A percentile compares a stretch with the other conserved stretches of the same genome.
These are phyloP conservation scores for Dryas drummondii DNA, from an alignment of 306 rosid genomes.

Conservation along the genomic window DNA sequence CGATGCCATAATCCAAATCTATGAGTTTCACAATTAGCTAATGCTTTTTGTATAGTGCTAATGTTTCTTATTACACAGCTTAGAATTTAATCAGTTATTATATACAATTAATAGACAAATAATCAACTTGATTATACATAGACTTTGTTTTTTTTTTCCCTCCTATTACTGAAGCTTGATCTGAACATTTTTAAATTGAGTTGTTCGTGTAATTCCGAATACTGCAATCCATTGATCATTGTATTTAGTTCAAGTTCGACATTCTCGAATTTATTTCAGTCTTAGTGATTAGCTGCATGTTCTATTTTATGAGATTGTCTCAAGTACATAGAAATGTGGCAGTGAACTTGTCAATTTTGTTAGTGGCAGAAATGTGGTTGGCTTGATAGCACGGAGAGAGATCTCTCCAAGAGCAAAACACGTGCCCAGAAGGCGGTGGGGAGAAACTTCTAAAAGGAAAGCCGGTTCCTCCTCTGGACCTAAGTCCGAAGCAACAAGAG, in stretches of 20 bases:
- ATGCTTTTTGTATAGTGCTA: neutral
- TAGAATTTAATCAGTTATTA: neutral
- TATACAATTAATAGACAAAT: neutral
- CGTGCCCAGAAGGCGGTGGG: conserved; percentile 34
- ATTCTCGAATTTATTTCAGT: too few relatives aligned
- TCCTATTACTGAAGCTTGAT: neutral
- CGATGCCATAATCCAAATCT: neutral
- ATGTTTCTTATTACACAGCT: neutral
- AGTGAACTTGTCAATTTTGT: neutral
- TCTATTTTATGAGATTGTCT: neutral
- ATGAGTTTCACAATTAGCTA: neutral
- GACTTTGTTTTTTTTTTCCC: neutral
- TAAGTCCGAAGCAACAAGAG: conserved; percentile 32
- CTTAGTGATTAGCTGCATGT: neutral
- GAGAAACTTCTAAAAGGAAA: conserved; percentile 34
- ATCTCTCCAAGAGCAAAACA: conserved; percentile 47
- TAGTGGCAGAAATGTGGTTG: conserved; percentile 44
- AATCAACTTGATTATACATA: too few relatives aligned
- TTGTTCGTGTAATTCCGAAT: neutral
- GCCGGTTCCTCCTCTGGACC: conserved; percentile 26
- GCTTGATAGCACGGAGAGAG: conserved; percentile 46
- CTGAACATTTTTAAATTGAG: neutral
- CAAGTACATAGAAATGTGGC: neutral
- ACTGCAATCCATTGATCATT: neutral
- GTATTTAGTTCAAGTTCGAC: neutral